Conservation (phyloP, 2,329 filamentous ascomycete genomes). For the Cladosporium sp. region DNA sequence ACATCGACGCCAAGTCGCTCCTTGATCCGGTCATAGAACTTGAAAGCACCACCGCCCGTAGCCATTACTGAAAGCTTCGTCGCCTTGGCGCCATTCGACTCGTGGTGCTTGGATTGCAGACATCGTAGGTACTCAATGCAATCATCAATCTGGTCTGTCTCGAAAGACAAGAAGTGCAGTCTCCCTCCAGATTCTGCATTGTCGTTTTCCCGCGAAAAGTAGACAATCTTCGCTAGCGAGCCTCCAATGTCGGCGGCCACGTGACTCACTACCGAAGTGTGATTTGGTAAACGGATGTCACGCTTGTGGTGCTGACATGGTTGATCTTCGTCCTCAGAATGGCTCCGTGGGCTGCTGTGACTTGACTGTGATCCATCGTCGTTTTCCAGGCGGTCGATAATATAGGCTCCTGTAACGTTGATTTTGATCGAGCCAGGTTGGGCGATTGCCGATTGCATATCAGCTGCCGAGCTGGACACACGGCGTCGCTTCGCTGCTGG, state of each 20-base stretch:
- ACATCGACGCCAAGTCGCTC: conserved; percentile 83
- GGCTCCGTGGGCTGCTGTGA: conserved; percentile 35
- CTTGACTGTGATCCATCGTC: conserved; percentile 26
- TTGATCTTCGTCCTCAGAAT: conserved; percentile 42
- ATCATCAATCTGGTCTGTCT: conserved; percentile 89
- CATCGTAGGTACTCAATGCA: conserved; percentile 89
- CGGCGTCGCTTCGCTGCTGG: conserved; percentile 35
- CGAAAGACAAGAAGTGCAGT: conserved; percentile 92
- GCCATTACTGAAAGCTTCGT: conserved; percentile 79
- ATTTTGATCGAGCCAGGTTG: conserved; percentile 75
- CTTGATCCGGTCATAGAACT: conserved; percentile 89
- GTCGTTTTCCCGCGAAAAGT: conserved; percentile 78
- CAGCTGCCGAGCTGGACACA: conserved; percentile 34
- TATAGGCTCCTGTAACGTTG: conserved; percentile 94
- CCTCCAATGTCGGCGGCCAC: conserved; percentile 98
- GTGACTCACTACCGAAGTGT: conserved; percentile 92
- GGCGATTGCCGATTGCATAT: conserved; percentile 51
- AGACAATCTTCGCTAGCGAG: conserved; percentile 92
- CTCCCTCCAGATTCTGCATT: conserved; percentile 70
- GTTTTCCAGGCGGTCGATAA: conserved; percentile 72
- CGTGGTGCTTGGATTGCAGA: conserved; percentile 75
- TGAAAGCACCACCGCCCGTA: conserved; percentile 91
- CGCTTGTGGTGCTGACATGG: conserved; percentile 70
- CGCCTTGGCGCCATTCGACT: conserved; percentile 66
- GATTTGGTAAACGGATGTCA: conserved; percentile 93